Evolutionary conservation across 2,329 filamentous ascomycete genomes (phyloP), one percentile per base, ranked within the genome.

Genomic region (Epichloe glyceriae): DNA sequence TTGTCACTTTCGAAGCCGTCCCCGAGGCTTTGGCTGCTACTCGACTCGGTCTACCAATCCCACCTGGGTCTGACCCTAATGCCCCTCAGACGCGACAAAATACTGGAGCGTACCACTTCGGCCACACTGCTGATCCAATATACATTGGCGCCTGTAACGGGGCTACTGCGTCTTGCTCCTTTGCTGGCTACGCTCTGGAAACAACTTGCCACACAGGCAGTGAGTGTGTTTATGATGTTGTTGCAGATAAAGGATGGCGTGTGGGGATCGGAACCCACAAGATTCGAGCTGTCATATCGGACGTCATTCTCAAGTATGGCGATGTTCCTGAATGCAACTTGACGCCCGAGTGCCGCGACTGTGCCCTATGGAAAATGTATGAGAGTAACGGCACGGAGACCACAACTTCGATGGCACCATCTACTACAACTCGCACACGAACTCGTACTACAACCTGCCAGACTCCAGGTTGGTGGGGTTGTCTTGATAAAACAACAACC

Each of bases 141-240:
- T 98, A 85, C 61, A 90, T 96, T 71, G 93, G 93, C 34, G 87
- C 84, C 0, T 97, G 93, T 69, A 96, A 95, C 61, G 87, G 86
- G 34, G 88, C 87, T 3, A 89, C 87, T 2, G 90, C 91, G 3
- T 82, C 85, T 11, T 97, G 93, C 66, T 93, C 90, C 0, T 82
- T 95, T 61, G 91, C 83, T 2, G 93, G 93, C 0, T 98, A 97
- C 64, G 90, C 93, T 1, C 78, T 98, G 74, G 89, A 98, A 67
- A 86, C 88, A 12, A 76, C 83, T n/a, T 98, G 93, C 59, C 93
- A 97, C 60, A 86, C 88, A 0, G 93, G 93, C 7, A 78, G 79
- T 49, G 85, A 93, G 64, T 97, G 93, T 61, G 80, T 86, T 1
- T 98, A 95, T 63, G 91, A 98, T 60, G 93, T 93, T 0, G 91